A percentile compares a stretch with the other conserved stretches of the same genome.
Conservation (phyloP, 1,284 basidiomycete species). For the Cyathus olla region DNA sequence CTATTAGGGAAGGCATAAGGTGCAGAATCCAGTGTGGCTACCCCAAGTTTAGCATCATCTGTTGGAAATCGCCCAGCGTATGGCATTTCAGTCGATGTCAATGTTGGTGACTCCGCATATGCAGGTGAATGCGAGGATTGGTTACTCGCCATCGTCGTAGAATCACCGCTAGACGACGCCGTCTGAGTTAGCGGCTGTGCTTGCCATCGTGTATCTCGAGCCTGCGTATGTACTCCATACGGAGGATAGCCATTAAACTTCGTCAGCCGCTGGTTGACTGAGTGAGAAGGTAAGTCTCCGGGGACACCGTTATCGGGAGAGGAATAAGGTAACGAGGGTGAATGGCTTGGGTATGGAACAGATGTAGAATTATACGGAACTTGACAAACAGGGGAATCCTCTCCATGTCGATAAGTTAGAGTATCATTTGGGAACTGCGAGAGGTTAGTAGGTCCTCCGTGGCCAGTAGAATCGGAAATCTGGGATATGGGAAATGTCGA, state of each 20-base stretch:
- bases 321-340: constrained; percentile 59
- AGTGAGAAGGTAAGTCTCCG: constrained; percentile 41
- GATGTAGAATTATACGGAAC: constrained; percentile 50
- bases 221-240: constrained; percentile 60
- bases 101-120: constrained; percentile 67
- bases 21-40: constrained; percentile 57
- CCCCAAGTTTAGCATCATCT: constrained; percentile 72
- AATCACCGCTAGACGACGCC: constrained; percentile 56
- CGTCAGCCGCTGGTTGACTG: constrained; percentile 51
- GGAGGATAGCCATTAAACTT: constrained; percentile 68
- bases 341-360: constrained; percentile 50
- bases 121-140: constrained; percentile 62
- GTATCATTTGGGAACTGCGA: constrained; percentile 52
- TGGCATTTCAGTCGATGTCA: constrained; percentile 67
- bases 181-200: constrained; percentile 52
- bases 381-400: constrained; percentile 55
- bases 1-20: constrained; percentile 65
- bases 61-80: constrained; percentile 63
- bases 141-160: constrained; percentile 48
- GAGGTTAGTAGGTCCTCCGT: constrained; percentile 42
- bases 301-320: constrained; percentile 40
- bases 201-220: constrained; percentile 65
- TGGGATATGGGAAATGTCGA: constrained; percentile 45
- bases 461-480: constrained; percentile 18
- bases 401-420: constrained; percentile 54